Evolutionary conservation across 768 basidiomycete species (phyloP).

Genomic region (Auricularia auricula-judae): DNA sequence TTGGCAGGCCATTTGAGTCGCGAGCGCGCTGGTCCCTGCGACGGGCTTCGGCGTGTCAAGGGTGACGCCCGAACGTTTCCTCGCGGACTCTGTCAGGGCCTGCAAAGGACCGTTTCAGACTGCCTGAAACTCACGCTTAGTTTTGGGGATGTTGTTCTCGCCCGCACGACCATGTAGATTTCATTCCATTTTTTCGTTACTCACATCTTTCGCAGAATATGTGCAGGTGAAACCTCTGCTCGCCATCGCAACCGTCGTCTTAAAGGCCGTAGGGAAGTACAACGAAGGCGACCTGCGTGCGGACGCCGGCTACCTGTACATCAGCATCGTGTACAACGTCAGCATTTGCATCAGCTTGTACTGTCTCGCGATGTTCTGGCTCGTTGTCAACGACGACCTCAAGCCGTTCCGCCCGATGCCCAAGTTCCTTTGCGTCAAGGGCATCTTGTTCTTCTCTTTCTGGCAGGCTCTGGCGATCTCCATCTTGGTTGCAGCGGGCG

Average conservation of each 20-base stretch:
- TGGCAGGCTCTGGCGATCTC: slow-evolving; percentile 90
- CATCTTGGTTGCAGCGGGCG: slow-evolving; percentile 72
- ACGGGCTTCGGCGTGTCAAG: too few species aligned
- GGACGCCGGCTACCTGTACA: slow-evolving; percentile 83
- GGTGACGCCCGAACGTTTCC: too few species aligned
- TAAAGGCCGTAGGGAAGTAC: slow-evolving; percentile 81
- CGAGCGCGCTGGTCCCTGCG: too few species aligned
- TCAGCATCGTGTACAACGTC: slow-evolving; percentile 75
- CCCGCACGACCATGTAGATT: background rate
- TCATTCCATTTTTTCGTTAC: background rate
- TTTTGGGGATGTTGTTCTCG: too few species aligned
- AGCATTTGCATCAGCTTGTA: slow-evolving; percentile 75
- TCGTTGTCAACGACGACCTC: slow-evolving; percentile 79
- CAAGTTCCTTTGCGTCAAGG: slow-evolving; percentile 98
- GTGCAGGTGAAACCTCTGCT: slow-evolving; percentile 92
- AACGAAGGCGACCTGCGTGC: slow-evolving; percentile 81
- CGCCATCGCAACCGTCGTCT: slow-evolving; percentile 69
- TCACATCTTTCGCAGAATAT: slow-evolving; percentile 53
- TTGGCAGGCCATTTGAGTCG: too few species aligned
- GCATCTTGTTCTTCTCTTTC: slow-evolving; percentile 96
- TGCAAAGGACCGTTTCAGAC: background rate
- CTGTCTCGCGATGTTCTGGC: slow-evolving; percentile 96
- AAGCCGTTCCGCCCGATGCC: slow-evolving; percentile 90
- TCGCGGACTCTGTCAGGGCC: background rate
- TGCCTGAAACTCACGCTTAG: too few species aligned